Conservation (phyloP, 2,329 filamentous ascomycete genomes). For the Penicillium griseofulvum region DNA sequence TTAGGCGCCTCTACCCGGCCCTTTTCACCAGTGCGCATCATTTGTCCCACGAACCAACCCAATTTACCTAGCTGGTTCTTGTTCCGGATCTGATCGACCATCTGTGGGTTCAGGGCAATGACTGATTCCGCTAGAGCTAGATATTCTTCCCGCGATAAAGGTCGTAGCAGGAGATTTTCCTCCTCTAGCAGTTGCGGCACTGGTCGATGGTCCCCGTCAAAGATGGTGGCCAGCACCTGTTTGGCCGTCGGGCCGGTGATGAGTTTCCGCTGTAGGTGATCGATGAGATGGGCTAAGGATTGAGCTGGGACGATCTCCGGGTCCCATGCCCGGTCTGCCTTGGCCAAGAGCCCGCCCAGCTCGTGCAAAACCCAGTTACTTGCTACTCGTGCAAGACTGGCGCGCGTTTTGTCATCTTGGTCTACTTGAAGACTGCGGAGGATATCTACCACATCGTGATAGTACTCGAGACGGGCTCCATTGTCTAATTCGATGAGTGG, state of each 20-base stretch:
- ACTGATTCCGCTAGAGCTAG: slow-evolving; percentile 52
- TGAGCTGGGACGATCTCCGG: slow-evolving; percentile 40
- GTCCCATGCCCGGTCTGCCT: slow-evolving; percentile 50
- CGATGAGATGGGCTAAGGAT: slow-evolving; percentile 47
- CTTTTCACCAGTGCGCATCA: slow-evolving; percentile 61
- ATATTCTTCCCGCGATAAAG: slow-evolving; percentile 58
- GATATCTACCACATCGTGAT: slow-evolving; percentile 49
- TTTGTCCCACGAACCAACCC: slow-evolving; percentile 67
- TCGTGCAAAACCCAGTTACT: slow-evolving; percentile 76
- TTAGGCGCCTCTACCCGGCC: slow-evolving; percentile 61
- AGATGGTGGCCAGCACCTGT: slow-evolving; percentile 55
- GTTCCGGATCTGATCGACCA: slow-evolving; percentile 58
- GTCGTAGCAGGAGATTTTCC: slow-evolving; percentile 55
- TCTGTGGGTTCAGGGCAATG: slow-evolving; percentile 54
- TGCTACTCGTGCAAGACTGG: slow-evolving; percentile 48
- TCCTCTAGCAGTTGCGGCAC: slow-evolving; percentile 56
- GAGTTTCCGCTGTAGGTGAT: slow-evolving; percentile 42
- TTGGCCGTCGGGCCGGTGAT: slow-evolving; percentile 61
- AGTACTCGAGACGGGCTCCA: slow-evolving; percentile 78
- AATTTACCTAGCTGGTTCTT: slow-evolving; percentile 64
- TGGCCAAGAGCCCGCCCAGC: slow-evolving; percentile 62
- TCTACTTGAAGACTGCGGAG: slow-evolving; percentile 30
- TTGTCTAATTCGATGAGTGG: slow-evolving; percentile 74
- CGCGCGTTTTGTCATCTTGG: slow-evolving; percentile 26
- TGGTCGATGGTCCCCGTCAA: slow-evolving; percentile 50